phyloP scores from a whole-genome alignment of 1,139 yeast species.

The Protomyces inundatus region DNA sequence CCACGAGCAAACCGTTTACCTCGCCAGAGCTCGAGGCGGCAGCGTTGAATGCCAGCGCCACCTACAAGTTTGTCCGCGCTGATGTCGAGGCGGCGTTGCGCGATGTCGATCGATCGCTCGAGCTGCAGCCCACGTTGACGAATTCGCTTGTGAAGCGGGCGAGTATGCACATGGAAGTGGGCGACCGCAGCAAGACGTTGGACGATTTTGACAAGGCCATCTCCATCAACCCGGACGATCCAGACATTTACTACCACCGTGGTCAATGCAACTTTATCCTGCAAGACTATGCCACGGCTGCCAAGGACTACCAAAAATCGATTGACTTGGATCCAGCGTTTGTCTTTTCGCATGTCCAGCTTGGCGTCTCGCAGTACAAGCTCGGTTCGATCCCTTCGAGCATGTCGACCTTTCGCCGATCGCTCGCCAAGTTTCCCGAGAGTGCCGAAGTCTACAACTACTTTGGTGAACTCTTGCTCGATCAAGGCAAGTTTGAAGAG shows the following conservation, averaged over 20 bases:
- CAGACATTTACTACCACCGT: constrained; percentile 87
- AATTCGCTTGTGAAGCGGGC: constrained; percentile 82
- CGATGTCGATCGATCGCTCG: constrained; percentile 60
- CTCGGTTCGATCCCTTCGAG: constrained; percentile 60
- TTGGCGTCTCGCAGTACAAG: constrained; percentile 88
- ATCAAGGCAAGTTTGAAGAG: constrained; percentile 62
- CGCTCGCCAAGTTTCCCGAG: constrained; percentile 73
- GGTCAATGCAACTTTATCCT: constrained; percentile 87
- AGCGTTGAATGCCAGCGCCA: constrained; percentile 79
- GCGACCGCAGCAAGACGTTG: constrained; percentile 55
- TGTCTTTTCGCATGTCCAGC: constrained; percentile 81
- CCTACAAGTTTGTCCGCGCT: constrained; percentile 75
- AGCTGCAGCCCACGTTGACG: constrained; percentile 61
- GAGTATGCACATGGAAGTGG: constrained; percentile 71
- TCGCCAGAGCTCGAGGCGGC: constrained; percentile 42
- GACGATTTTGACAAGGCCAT: constrained; percentile 70
- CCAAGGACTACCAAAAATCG: constrained; percentile 69
- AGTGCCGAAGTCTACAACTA: constrained; percentile 91
- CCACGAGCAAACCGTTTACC: constrained; percentile 45
- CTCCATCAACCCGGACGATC: constrained; percentile 59
- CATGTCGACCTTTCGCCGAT: constrained; percentile 63
- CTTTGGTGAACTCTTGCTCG: constrained; percentile 89
- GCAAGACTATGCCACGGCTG: constrained; percentile 68
- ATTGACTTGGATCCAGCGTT: constrained; percentile 68
- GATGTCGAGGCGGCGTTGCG: constrained; percentile 59